Evolutionary conservation across 1,284 basidiomycete species (phyloP), one percentile per base, ranked within the genome.

Genomic region (Ustilago xerochloae): DNA sequence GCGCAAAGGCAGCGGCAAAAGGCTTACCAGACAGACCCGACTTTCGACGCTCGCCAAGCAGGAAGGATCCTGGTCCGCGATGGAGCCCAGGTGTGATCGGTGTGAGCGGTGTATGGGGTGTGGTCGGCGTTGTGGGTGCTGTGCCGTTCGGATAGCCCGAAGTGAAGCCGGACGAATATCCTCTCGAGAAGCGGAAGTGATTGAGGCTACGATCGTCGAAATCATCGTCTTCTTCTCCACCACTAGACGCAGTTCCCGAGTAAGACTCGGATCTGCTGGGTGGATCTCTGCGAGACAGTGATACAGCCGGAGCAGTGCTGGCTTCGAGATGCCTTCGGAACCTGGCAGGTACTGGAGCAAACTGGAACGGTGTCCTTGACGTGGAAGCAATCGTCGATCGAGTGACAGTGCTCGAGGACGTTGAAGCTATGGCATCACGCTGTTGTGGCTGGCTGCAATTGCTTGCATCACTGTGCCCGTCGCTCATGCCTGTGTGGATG

Each of bases 311-410:
- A 35, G 52, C 30, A 8, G n/a, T 20, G 49, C 12, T 52, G 5
- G 30, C 18, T 22, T 55, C 30, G n/a, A 63, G 32, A 24, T 51
- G 53, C 4, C 56, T 50, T 26, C 55, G 47, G 46, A 54, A 58
- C 22, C 63, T 58, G 22, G 41, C 56, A 10, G 63, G 63, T 8
- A 59, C 56, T 6, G 56, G 63, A 28, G 63, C 56, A 22, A 60
- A 60, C 20, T 53, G 45, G 38, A 64, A 58, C 10, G 55, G 49
- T 13, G 49, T 35, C 20, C 49, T 46, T 10, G 54, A 52, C 2
- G 54, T 33, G 0, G 54, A 51, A 26, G 62, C n/a, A 16, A 24
- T 22, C 2, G 43, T 16, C 10, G 49, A 60, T 12, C 22, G 41
- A 22, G 41, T 26, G 41, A 24, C 2, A 24, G 41, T 10, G 15